A percentile compares a stretch with the other conserved stretches of the same genome.
phyloP scores from a whole-genome alignment of 2,329 filamentous ascomycete genomes.

The Trichoderma atroviride region DNA sequence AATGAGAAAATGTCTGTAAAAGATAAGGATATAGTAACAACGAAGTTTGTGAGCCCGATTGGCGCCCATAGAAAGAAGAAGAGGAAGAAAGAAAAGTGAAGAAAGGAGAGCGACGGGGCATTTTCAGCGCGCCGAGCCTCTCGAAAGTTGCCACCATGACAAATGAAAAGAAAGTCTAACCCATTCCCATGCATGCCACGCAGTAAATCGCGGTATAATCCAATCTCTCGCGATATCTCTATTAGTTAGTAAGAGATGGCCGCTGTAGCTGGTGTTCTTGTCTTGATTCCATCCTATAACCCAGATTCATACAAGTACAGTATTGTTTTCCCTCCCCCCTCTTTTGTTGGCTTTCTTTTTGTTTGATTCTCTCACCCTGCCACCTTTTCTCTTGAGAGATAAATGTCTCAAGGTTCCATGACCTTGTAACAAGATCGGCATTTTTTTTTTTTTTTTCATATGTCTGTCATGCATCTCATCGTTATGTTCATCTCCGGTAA shows the following conservation, averaged over 20 bases:
- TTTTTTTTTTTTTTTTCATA: background rate
- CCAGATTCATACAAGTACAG: background rate
- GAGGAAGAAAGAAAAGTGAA: background rate
- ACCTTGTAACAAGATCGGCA: background rate
- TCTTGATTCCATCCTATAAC: background rate
- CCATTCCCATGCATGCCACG: background rate
- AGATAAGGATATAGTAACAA: background rate
- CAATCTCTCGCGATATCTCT: background rate
- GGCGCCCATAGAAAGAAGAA: background rate
- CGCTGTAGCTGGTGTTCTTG: background rate
- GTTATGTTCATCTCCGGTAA: background rate
- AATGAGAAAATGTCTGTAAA: background rate
- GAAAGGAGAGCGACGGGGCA: background rate
- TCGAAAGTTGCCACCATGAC: background rate
- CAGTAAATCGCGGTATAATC: background rate
- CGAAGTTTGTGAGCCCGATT: background rate
- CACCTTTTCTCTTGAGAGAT: background rate
- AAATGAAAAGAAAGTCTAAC: background rate
- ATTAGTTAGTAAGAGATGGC: background rate
- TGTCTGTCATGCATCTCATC: background rate
- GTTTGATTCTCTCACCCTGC: background rate
- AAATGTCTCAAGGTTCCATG: background rate
- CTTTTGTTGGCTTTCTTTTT: background rate
- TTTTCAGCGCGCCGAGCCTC: background rate
- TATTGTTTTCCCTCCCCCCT: background rate